phyloP scores from a whole-genome alignment of 164 flowering plant genomes.

The Brasenia schreberi region DNA sequence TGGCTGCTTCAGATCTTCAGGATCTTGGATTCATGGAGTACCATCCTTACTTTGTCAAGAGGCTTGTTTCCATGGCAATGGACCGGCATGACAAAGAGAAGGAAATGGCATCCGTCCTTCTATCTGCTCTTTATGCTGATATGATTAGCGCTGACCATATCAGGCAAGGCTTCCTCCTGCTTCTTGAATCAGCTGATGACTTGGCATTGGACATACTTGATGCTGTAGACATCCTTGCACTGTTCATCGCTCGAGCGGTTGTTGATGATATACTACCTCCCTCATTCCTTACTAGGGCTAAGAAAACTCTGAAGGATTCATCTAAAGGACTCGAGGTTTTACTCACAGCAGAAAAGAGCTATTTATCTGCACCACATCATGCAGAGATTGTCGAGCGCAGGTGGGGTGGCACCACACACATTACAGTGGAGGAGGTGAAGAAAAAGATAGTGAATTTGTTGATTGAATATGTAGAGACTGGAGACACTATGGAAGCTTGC shows the following conservation, averaged over 20 bases:
- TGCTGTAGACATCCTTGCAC: slow-evolving; percentile 81
- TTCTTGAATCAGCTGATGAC: slow-evolving; percentile 95
- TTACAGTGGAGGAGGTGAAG: slow-evolving; percentile 91
- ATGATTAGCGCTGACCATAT: slow-evolving; percentile 71
- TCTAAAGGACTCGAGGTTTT: slow-evolving; percentile 70
- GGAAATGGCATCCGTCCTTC: slow-evolving; percentile 95
- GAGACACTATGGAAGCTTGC: slow-evolving; percentile 85
- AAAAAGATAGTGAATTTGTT: slow-evolving; percentile 67
- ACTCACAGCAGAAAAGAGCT: slow-evolving; percentile 89
- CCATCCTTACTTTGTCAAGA: slow-evolving; percentile 82
- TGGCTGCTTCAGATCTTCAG: slow-evolving; percentile 75
- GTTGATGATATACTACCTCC: slow-evolving; percentile 99
- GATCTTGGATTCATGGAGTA: slow-evolving; percentile 76
- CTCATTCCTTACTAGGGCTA: slow-evolving; percentile 70
- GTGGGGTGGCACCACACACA: slow-evolving; percentile 95
- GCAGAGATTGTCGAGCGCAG: slow-evolving; percentile 90
- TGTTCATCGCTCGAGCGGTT: slow-evolving; percentile 91
- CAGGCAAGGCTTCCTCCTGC: slow-evolving; percentile 81
- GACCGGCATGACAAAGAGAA: slow-evolving; percentile 97
- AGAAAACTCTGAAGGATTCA: slow-evolving; percentile 47
- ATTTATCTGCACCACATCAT: slow-evolving; percentile 96
- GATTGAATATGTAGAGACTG: slow-evolving; percentile 80
- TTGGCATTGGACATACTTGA: slow-evolving; percentile 77
- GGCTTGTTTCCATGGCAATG: slow-evolving; percentile 91
- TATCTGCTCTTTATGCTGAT: slow-evolving; percentile 88